A percentile compares a stretch with the other conserved stretches of the same genome.
Evolutionary conservation across 345 rosid genomes (phyloP).

Genomic region (Heritiera littoralis): DNA sequence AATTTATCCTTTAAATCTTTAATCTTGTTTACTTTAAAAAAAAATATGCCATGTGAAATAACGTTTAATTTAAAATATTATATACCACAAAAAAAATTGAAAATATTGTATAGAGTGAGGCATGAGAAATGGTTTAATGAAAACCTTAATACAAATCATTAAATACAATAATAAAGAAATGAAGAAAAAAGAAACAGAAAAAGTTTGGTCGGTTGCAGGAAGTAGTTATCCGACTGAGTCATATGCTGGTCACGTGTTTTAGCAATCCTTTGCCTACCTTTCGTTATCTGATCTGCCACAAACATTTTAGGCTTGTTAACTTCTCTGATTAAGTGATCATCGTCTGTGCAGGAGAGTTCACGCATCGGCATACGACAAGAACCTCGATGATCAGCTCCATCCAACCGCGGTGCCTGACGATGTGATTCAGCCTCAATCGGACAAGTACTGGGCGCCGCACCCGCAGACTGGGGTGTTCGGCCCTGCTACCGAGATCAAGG

Average conservation of each 20-base stretch:
- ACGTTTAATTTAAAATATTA: too few species aligned
- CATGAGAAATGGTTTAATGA: too few species aligned
- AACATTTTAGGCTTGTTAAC: too few species aligned
- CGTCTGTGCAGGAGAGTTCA: constrained; percentile 46
- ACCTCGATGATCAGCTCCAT: constrained; percentile 60
- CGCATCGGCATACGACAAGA: constrained; percentile 79
- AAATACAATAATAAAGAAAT: background rate
- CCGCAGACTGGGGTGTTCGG: constrained; percentile 93
- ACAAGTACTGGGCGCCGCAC: constrained; percentile 93
- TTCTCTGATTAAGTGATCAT: too few species aligned
- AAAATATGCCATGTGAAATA: too few species aligned
- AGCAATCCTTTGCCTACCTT: background rate
- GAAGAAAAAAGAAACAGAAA: background rate
- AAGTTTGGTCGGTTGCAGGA: background rate
- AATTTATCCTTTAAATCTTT: too few species aligned
- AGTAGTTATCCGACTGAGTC: background rate
- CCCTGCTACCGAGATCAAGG: constrained; percentile 47
- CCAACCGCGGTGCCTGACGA: constrained; percentile 68
- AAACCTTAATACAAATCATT: background rate
- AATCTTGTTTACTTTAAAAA: too few species aligned
- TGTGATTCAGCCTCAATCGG: constrained; percentile 59
- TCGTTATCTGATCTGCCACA: too few species aligned
- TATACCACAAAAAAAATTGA: too few species aligned
- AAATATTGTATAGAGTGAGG: too few species aligned
- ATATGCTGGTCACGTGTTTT: constrained; percentile 29